Percentiles rank a stretch among this genome's conserved stretches.
These are phyloP conservation scores for Calocybe gangraenosa DNA, from an alignment of 768 basidiomycete genomes.

Conservation along the genomic window DNA sequence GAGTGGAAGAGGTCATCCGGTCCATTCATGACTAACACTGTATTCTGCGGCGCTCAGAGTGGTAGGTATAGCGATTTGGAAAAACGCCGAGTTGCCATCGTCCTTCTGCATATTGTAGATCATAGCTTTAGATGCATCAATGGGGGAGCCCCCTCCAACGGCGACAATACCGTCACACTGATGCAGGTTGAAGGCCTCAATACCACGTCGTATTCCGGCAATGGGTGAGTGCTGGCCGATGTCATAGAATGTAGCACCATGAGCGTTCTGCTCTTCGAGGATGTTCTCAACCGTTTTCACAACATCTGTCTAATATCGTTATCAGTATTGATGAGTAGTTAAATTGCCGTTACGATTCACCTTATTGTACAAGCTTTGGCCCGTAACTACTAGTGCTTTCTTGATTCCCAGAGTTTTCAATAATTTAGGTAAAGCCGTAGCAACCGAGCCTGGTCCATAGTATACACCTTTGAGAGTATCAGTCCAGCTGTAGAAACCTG, in stretches of 20 bases:
- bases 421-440: slow-evolving; percentile 60
- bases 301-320: slow-evolving; percentile 49
- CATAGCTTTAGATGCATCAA: slow-evolving; percentile 76
- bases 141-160: slow-evolving; percentile 77
- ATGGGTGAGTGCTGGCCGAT: slow-evolving; percentile 74
- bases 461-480: slow-evolving; percentile 64
- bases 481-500: slow-evolving; percentile 64
- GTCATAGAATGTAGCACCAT: slow-evolving; percentile 64
- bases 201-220: slow-evolving; percentile 56
- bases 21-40: slow-evolving; percentile 34
- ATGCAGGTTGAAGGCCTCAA: slow-evolving; percentile 48
- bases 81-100: slow-evolving; percentile 44
- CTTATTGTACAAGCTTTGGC: slow-evolving; percentile 64
- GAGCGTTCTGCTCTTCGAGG: slow-evolving; percentile 53
- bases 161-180: slow-evolving; percentile 67
- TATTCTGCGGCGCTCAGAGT: slow-evolving; percentile 80
- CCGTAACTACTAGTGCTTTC: slow-evolving; percentile 71
- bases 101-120: slow-evolving; percentile 59
- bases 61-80: slow-evolving; percentile 78
- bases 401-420: slow-evolving; percentile 48
- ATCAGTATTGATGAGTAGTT: neutral
- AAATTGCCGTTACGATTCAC: slow-evolving; percentile 24
- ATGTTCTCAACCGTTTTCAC: slow-evolving; percentile 52
- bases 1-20: neutral
- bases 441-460: slow-evolving; percentile 68